Evolutionary conservation across 495 filamentous ascomycete species (phyloP).

Genomic region (Penicillium fimorum): DNA sequence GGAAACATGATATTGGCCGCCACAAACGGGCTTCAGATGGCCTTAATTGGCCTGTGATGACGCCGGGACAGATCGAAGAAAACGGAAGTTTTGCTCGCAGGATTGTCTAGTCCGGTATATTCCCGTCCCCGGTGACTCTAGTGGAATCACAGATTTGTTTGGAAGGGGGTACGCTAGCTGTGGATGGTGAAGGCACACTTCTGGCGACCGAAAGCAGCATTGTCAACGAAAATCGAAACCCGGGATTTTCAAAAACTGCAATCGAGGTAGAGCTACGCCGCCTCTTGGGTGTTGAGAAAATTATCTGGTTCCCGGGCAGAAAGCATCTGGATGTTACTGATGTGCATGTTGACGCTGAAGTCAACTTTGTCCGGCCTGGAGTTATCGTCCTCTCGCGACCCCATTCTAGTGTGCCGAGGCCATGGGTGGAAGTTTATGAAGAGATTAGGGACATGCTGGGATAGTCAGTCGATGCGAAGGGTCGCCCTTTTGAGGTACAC

Average conservation of each 20-base stretch:
- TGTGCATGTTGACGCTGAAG: constrained; percentile 24
- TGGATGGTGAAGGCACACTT: constrained; percentile 30
- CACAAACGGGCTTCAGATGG: constrained; percentile 7
- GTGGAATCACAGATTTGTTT: constrained; percentile 16
- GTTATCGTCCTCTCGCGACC: constrained; percentile 23
- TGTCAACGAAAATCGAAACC: constrained; percentile 24
- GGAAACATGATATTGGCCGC: constrained; percentile 6
- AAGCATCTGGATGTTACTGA: constrained; percentile 25
- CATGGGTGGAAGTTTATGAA: constrained; percentile 16
- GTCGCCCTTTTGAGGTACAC: constrained; percentile 20
- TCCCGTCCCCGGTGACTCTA: constrained; percentile 9
- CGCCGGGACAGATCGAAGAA: constrained; percentile 10
- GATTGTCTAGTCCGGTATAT: constrained; percentile 10
- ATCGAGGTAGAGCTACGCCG: constrained; percentile 24
- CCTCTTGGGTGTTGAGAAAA: constrained; percentile 21
- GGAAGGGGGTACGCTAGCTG: constrained; percentile 28
- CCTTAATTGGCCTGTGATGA: constrained; percentile 14
- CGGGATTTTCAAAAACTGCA: constrained; percentile 6
- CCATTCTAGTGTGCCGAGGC: constrained; percentile 1
- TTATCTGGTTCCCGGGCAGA: constrained; percentile 29
- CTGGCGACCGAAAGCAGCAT: constrained; percentile 29
- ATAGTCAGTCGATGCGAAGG: constrained; percentile 16
- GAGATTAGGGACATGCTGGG: constrained; percentile 18
- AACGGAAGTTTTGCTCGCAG: constrained; percentile 17
- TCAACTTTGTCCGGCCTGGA: constrained; percentile 21